A percentile compares a stretch with the other conserved stretches of the same genome.
These are phyloP conservation scores for Aspergillus jensenii DNA, from an alignment of 2,329 filamentous ascomycete genomes.

Conservation along the genomic window DNA sequence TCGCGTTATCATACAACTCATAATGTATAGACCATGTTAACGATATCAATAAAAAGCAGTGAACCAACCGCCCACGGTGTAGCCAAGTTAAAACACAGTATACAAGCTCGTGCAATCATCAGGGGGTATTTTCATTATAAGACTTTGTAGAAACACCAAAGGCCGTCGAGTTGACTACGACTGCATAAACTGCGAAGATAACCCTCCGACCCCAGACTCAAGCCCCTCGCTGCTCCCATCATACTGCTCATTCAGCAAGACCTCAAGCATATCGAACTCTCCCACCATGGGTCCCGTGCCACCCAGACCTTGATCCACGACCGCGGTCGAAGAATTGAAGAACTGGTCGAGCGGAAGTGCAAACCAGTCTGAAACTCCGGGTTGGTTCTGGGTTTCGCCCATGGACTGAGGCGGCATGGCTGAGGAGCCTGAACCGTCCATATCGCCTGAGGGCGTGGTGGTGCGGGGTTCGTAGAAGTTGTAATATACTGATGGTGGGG, in stretches of 20 bases:
- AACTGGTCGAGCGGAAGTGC: conserved; percentile 62
- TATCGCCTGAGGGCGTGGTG: conserved; percentile 30
- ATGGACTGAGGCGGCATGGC: conserved; percentile 29
- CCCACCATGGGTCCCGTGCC: conserved; percentile 63
- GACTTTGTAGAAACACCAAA: too few relatives aligned
- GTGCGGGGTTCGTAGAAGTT: conserved; percentile 44
- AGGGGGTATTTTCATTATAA: neutral
- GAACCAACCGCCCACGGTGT: neutral
- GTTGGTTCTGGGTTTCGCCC: neutral
- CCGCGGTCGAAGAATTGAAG: conserved; percentile 48
- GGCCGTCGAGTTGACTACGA: neutral
- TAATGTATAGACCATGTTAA: neutral
- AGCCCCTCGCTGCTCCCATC: conserved; percentile 29
- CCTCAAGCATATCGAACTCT: conserved; percentile 51
- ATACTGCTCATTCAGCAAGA: conserved; percentile 45
- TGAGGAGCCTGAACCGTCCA: conserved; percentile 25
- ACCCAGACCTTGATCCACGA: conserved; percentile 54
- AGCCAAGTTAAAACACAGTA: neutral
- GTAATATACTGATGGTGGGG: conserved; percentile 46
- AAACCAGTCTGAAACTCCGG: conserved; percentile 56
- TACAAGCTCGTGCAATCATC: neutral
- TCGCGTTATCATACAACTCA: neutral
- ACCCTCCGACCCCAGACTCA: conserved; percentile 7
- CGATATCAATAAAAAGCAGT: neutral
- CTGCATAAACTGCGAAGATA: conserved; percentile 31